Evolutionary conservation across 257 asterid species (phyloP).

Genomic region (Voacanga thouarsii): DNA sequence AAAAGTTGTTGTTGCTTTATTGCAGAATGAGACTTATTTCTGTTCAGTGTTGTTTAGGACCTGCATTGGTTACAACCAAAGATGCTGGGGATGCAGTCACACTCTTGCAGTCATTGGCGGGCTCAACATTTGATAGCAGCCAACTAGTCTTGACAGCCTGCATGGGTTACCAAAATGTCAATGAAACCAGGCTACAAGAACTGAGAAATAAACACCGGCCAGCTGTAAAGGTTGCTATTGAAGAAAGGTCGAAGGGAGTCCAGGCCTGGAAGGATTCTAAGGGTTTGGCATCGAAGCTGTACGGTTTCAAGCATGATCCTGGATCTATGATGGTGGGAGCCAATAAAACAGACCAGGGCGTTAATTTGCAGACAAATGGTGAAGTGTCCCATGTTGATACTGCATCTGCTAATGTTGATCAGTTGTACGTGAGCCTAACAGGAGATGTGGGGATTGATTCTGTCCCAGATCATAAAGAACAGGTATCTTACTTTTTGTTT

Average conservation of each 20-base stretch:
- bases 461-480: slow-evolving; percentile 79
- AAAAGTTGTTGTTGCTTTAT: neutral
- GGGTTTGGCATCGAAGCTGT: slow-evolving; percentile 74
- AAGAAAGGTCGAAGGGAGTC: slow-evolving; percentile 70
- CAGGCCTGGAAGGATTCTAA: slow-evolving; percentile 58
- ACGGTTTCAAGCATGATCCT: slow-evolving; percentile 60
- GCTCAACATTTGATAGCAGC: slow-evolving; percentile 95
- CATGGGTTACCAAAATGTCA: slow-evolving; percentile 85
- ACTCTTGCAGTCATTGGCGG: slow-evolving; percentile 82
- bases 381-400: slow-evolving; percentile 35
- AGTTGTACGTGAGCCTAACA: slow-evolving; percentile 35
- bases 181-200: slow-evolving; percentile 59
- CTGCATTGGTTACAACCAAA: slow-evolving; percentile 87
- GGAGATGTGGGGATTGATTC: slow-evolving; percentile 55
- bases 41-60: slow-evolving; percentile 65
- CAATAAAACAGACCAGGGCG: slow-evolving; percentile 37
- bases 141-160: slow-evolving; percentile 94
- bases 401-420: slow-evolving; percentile 37
- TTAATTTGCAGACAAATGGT: slow-evolving; percentile 42
- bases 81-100: slow-evolving; percentile 98
- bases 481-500: slow-evolving; percentile 43
- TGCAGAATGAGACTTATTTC: slow-evolving; percentile 21
- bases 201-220: slow-evolving; percentile 82
- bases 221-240: slow-evolving; percentile 63
- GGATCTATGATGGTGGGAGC: slow-evolving; percentile 36